These are phyloP conservation scores for Eucalyptus sideroxylon DNA, from an alignment of 345 rosid genomes.

Conservation along the genomic window DNA sequence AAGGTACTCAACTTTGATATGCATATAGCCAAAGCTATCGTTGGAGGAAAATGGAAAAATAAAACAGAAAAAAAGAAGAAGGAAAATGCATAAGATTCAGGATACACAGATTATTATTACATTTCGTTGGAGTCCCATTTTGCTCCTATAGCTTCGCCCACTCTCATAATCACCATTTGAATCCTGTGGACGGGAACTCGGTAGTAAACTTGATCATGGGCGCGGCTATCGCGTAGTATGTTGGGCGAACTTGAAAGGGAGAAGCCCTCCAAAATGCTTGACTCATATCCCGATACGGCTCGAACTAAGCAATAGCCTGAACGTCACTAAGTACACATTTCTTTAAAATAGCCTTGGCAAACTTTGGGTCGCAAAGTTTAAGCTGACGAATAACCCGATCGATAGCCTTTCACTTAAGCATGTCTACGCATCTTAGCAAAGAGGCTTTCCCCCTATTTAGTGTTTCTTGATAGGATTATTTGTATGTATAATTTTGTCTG, in stretches of 20 bases:
- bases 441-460: neutral
- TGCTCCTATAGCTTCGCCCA: neutral
- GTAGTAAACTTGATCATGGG: neutral
- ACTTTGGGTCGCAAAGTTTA: neutral
- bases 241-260: neutral
- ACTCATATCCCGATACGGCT: neutral
- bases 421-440: neutral
- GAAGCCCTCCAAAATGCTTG: neutral
- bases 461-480: no score
- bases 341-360: neutral
- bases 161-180: neutral
- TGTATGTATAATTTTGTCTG: no score
- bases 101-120: neutral
- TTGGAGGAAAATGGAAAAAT: neutral
- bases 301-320: neutral
- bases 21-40: no score
- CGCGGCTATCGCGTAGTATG: neutral
- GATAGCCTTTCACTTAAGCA: neutral
- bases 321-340: rapidly evolving
- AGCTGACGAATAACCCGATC: neutral
- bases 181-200: neutral
- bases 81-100: neutral
- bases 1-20: neutral
- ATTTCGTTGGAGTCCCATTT: neutral
- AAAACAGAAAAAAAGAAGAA: no score